These are phyloP conservation scores for Asterochloris erici DNA, from an alignment of 139 green algal genomes.

Conservation along the genomic window DNA sequence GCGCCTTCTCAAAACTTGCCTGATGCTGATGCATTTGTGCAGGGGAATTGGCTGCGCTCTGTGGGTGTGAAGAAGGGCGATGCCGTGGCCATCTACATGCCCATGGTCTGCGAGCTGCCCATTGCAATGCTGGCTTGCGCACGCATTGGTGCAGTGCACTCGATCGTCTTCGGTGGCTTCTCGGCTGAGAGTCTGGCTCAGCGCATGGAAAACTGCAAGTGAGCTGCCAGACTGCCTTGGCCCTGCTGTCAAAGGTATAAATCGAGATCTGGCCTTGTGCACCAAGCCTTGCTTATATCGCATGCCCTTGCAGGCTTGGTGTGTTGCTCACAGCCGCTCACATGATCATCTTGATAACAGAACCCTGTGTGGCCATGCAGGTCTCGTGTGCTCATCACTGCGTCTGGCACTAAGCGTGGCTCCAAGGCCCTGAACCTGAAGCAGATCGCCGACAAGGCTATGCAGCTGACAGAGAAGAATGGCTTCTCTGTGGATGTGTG, in stretches of 20 bases:
- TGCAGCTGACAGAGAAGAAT: constrained; percentile 15
- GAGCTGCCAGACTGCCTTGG: not conserved
- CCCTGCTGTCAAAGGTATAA: not conserved
- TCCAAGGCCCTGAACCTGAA: constrained; percentile 87
- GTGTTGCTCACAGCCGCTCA: not conserved
- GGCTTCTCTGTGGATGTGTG: constrained; percentile 30
- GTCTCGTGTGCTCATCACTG: constrained; percentile 50
- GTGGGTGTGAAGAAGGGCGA: constrained; percentile 83
- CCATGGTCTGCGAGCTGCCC: constrained; percentile 57
- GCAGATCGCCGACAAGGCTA: constrained; percentile 52
- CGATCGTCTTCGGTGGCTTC: constrained; percentile 96
- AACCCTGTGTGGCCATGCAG: not conserved
- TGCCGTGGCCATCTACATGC: constrained; percentile 85
- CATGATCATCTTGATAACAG: not conserved
- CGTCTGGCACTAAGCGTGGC: constrained; percentile 49
- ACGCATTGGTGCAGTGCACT: constrained; percentile 91
- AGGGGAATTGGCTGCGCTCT: constrained; percentile 86
- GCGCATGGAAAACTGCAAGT: constrained; percentile 58
- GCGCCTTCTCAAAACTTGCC: not conserved
- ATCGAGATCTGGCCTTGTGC: not conserved
- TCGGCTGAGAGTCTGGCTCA: constrained; percentile 78
- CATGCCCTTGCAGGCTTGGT: not conserved
- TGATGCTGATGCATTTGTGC: not conserved
- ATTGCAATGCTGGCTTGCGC: constrained; percentile 94
- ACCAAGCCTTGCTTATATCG: not conserved